phyloP scores from a whole-genome alignment of 1,139 yeast species.

The Blastobotrys proliferans region DNA sequence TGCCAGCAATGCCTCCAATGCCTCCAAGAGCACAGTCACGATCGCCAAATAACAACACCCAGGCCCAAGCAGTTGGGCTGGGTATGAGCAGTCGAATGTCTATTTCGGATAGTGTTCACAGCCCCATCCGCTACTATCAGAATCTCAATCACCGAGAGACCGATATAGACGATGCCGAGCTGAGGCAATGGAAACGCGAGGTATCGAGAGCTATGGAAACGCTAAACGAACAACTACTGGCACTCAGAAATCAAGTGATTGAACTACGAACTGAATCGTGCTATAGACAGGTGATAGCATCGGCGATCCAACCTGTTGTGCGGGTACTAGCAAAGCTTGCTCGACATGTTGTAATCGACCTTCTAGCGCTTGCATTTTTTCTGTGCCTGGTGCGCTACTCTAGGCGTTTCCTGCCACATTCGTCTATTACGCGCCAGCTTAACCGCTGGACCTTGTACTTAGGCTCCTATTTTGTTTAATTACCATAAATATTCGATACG shows the following conservation, averaged over 20 bases:
- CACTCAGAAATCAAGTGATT: slow-evolving; percentile 12
- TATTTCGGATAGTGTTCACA: background rate
- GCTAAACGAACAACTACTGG: slow-evolving; percentile 29
- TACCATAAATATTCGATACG: no score
- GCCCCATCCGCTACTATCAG: background rate
- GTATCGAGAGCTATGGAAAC: slow-evolving; percentile 32
- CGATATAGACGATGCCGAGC: slow-evolving; percentile 16
- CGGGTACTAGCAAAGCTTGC: slow-evolving; percentile 6
- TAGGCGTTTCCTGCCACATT: no score
- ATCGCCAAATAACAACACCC: no score
- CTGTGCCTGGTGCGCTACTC: slow-evolving; percentile 13
- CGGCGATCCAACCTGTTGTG: background rate
- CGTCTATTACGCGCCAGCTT: no score
- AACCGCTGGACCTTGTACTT: no score
- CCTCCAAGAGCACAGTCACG: slow-evolving; percentile 5
- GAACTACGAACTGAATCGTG: slow-evolving; percentile 11
- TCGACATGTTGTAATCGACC: slow-evolving; percentile 14
- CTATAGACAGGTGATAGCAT: background rate
- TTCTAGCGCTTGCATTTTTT: no score
- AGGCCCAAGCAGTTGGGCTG: slow-evolving; percentile 9
- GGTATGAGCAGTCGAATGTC: slow-evolving; percentile 3
- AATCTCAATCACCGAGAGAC: slow-evolving; percentile 3
- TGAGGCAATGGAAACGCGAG: slow-evolving; percentile 30
- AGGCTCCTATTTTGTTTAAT: no score
- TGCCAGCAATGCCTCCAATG: no score